Percentiles rank a stretch among this genome's conserved stretches.
These are phyloP conservation scores for Scleroderma citrinum DNA, from an alignment of 768 basidiomycete genomes.

Conservation along the genomic window DNA sequence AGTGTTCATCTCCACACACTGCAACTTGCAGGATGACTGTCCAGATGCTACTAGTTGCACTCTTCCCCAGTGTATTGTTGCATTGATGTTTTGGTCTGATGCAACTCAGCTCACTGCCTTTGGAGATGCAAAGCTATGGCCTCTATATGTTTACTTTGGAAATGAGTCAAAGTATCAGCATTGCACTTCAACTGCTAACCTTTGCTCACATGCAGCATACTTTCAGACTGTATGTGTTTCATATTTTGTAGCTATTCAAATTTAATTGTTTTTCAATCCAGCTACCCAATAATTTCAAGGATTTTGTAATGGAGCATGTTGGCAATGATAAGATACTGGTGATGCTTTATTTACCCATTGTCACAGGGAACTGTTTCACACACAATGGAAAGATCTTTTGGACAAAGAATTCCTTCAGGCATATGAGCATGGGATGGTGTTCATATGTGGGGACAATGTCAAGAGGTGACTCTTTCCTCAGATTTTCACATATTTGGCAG, in stretches of 20 bases:
- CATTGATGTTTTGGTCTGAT: conserved; percentile 27
- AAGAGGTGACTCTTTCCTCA: conserved; percentile 12
- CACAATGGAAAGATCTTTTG: background rate
- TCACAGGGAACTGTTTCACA: conserved; percentile 12
- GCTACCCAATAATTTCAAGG: conserved; percentile 12
- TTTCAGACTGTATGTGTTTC: conserved; percentile 5
- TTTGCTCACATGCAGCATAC: conserved; percentile 9
- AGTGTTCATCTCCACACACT: no score
- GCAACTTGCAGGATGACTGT: no score
- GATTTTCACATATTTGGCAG: conserved; percentile 28
- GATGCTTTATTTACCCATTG: conserved; percentile 6
- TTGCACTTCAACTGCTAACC: conserved; percentile 7
- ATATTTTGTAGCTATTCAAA: background rate
- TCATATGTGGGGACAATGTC: conserved; percentile 4
- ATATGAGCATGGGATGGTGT: conserved; percentile 9
- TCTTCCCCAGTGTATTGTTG: conserved; percentile 9
- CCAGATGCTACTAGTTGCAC: conserved; percentile 5
- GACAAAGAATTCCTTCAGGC: conserved; percentile 9
- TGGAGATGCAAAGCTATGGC: conserved; percentile 24
- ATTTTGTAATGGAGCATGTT: conserved; percentile 2
- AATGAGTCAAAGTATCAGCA: conserved; percentile 20
- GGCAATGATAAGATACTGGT: background rate
- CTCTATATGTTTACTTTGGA: conserved; percentile 19
- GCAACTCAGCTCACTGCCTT: conserved; percentile 27
- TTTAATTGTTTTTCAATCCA: background rate